These are phyloP conservation scores for Suhomyces xylopsoci DNA, from an alignment of 805 yeast genomes.

Conservation along the genomic window DNA sequence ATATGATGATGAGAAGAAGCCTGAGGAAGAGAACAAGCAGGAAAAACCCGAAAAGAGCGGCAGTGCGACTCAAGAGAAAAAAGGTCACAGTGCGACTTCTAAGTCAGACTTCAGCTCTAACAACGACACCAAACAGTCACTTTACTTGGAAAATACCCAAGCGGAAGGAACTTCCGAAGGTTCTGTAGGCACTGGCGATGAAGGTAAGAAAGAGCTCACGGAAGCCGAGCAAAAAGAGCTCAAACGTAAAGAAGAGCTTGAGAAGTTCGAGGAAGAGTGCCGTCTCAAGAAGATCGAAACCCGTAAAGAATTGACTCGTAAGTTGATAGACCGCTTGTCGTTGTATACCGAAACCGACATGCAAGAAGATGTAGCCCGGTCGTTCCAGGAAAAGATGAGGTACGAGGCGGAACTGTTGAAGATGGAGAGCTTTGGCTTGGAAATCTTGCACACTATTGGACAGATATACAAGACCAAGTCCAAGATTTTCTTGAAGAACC, in stretches of 20 bases:
- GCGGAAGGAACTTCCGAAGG: neutral
- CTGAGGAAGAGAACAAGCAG: constrained; percentile 32
- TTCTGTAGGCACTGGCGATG: neutral
- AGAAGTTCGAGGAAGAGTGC: constrained; percentile 75
- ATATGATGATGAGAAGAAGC: constrained; percentile 26
- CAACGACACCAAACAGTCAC: neutral
- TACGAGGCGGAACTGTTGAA: constrained; percentile 82
- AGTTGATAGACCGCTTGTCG: constrained; percentile 47
- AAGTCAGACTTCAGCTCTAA: neutral
- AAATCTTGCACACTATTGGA: constrained; percentile 74
- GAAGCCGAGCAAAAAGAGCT: constrained; percentile 43
- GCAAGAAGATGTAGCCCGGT: constrained; percentile 40
- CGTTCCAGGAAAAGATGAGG: constrained; percentile 60
- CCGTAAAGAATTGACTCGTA: constrained; percentile 58
- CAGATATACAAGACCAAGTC: constrained; percentile 64
- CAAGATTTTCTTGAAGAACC: constrained; percentile 62
- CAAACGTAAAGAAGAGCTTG: constrained; percentile 49
- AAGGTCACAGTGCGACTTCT: neutral
- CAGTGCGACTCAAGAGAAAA: neutral
- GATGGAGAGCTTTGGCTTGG: constrained; percentile 82
- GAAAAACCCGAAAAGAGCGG: constrained; percentile 13
- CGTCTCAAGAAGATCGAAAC: constrained; percentile 61
- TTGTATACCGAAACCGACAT: constrained; percentile 44
- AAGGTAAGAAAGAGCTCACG: constrained; percentile 25
- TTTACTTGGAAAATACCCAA: constrained; percentile 12